phyloP scores from a whole-genome alignment of 1,284 basidiomycete genomes.

The Lentinula novae-zelandiae region DNA sequence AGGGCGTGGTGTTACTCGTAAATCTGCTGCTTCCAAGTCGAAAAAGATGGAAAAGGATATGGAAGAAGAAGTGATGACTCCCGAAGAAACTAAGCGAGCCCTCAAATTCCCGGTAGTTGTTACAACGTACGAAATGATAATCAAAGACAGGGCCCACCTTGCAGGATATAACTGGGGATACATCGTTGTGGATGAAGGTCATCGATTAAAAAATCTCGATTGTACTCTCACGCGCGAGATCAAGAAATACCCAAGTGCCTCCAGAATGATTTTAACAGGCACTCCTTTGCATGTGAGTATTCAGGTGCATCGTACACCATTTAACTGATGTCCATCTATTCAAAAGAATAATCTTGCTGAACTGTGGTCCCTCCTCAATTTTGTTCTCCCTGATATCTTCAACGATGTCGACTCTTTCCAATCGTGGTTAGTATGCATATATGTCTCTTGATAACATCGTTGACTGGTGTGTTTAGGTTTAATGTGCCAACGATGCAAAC shows the following conservation, averaged over 20 bases:
- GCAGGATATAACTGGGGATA: conserved; percentile 82
- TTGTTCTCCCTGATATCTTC: conserved; percentile 91
- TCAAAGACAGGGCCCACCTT: conserved; percentile 73
- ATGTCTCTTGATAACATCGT: background rate
- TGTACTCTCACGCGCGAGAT: conserved; percentile 90
- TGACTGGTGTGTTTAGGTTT: conserved; percentile 50
- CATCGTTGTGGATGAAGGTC: conserved; percentile 95
- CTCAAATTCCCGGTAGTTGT: conserved; percentile 72
- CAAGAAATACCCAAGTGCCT: conserved; percentile 82
- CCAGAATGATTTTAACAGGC: conserved; percentile 90
- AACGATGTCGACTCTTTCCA: conserved; percentile 88
- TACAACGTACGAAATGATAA: conserved; percentile 94
- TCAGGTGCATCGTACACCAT: background rate
- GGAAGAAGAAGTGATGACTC: conserved; percentile 7
- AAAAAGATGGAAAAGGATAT: background rate
- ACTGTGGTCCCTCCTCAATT: conserved; percentile 94
- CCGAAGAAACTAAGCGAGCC: conserved; percentile 17
- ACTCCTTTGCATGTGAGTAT: conserved; percentile 83
- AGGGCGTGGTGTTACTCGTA: conserved; percentile 9
- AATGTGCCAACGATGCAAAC: conserved; percentile 63
- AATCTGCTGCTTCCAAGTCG: background rate
- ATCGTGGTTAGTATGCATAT: conserved; percentile 63
- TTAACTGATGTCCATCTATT: background rate
- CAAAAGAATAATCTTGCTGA: conserved; percentile 88
- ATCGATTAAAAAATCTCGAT: conserved; percentile 90